Percentiles rank a stretch among this genome's conserved stretches.
Conservation (phyloP, 2,329 filamentous ascomycete species). For the Aspergillus eucalypticola region DNA sequence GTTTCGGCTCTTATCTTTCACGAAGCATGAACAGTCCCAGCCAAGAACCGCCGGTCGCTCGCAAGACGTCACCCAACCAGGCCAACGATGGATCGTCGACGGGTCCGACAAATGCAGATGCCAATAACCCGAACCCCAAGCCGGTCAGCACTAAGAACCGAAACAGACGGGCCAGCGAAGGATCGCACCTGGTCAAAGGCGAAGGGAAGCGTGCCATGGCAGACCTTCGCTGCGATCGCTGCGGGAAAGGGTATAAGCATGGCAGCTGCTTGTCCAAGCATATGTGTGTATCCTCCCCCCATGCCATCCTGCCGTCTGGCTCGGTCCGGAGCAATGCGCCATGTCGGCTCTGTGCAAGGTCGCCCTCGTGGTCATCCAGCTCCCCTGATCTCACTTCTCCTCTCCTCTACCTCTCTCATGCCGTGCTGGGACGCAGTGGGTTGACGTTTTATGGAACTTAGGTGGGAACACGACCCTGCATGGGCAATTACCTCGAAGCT, state of each 20-base stretch:
- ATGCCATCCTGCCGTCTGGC: constrained; percentile 48
- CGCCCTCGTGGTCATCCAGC: constrained; percentile 40
- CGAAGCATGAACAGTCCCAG: constrained; percentile 40
- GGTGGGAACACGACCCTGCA: constrained; percentile 98
- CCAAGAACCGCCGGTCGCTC: constrained; percentile 35
- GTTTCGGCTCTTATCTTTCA: constrained; percentile 45
- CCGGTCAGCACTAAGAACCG: constrained; percentile 54
- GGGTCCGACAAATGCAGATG: constrained; percentile 39
- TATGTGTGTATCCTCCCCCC: constrained; percentile 80
- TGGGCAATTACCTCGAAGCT: constrained; percentile 97
- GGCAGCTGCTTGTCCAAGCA: constrained; percentile 99
- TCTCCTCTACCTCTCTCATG: constrained; percentile 27
- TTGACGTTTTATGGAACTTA: constrained; percentile 55
- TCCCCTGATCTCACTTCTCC: constrained; percentile 28
- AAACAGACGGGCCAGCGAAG: constrained; percentile 74
- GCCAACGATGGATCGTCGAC: constrained; percentile 26
- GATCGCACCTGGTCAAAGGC: constrained; percentile 76
- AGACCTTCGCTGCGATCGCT: constrained; percentile 94
- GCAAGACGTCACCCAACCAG: constrained; percentile 41
- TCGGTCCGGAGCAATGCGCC: constrained; percentile 43
- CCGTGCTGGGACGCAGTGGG: constrained; percentile 28
- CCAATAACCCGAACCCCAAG: constrained; percentile 51
- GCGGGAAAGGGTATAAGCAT: constrained; percentile 99
- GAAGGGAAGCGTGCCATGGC: constrained; percentile 76
- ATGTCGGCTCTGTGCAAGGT: constrained; percentile 42